phyloP scores from a whole-genome alignment of 331 rosid species.

The Quercus tomentella region DNA sequence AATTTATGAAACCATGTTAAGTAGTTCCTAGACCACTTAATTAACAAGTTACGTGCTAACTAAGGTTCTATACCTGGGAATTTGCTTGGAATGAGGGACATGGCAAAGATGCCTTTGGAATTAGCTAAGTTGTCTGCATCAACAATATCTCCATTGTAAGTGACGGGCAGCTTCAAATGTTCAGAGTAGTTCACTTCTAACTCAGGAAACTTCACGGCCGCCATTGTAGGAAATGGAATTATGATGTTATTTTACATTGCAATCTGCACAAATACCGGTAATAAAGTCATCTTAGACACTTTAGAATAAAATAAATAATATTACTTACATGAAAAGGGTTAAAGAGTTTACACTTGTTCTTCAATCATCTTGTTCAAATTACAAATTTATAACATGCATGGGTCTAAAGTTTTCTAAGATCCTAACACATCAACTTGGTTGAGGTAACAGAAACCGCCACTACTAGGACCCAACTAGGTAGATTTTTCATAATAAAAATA shows the following conservation, averaged over 20 bases:
- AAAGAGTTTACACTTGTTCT: no score
- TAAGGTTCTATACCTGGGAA: slow-evolving; percentile 50
- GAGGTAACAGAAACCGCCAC: not conserved
- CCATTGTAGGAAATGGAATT: slow-evolving; percentile 67
- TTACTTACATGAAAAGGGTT: not conserved
- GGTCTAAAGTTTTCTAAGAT: not conserved
- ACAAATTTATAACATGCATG: not conserved
- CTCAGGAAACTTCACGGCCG: slow-evolving; percentile 74
- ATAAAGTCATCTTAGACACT: slow-evolving; percentile 7
- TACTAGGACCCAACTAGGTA: not conserved
- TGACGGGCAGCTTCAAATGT: slow-evolving; percentile 66
- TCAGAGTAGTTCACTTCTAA: slow-evolving; percentile 53
- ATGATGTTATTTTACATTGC: slow-evolving; percentile 60
- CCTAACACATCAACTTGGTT: not conserved
- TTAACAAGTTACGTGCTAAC: not conserved
- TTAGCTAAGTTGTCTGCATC: slow-evolving; percentile 28
- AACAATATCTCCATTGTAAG: slow-evolving; percentile 22
- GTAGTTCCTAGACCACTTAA: no score
- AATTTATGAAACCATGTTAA: no score
- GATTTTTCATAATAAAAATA: not conserved
- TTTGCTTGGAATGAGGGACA: slow-evolving; percentile 82
- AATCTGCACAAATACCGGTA: slow-evolving; percentile 44
- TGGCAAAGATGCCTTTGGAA: slow-evolving; percentile 61
- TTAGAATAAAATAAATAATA: not conserved
- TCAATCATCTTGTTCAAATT: no score